Base-by-base conservation (phyloP, 1,284 basidiomycete genomes). In the Rhodotorula sp. region DNA sequence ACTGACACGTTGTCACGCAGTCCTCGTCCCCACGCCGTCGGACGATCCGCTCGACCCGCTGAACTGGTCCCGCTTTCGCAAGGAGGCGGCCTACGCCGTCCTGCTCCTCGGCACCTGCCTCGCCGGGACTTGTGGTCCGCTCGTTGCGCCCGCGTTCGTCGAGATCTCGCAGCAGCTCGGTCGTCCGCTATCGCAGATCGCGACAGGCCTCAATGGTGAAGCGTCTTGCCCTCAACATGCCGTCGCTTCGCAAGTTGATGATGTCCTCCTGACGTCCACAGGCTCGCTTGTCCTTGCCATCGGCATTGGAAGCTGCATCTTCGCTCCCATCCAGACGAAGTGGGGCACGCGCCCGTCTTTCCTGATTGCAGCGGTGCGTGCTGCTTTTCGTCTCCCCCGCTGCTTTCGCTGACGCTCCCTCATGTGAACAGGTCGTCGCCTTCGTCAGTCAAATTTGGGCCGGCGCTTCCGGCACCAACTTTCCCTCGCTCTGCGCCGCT, bases 381-480 rank as follows among this genome's bases (percentile, higher is more conserved):
- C n/a, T 24, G 32, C 24, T 9, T 34, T 19, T 17, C 7, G 22
- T 13, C 30, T 29, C 15, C 19, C 13, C 22, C 19, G 17, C 9
- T 10, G 59, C 32, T 30, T 22, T 17, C 22, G 44, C 30, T 29
- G 56, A 51, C 30, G 32, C 24, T 27, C 48, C 8, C 13, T 29
- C 15, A 15, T n/a, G 15, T 29, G 17, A 22, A 30, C 59, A 61
- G 1, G 77, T 79, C 10, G 59, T 84, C 74, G 82, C 83, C 59
- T 83, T 84, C 74, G 78, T 83, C n/a, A 79, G 81, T 0, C 83
- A 81, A 65, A 82, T 84, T 39, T 84, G 83, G 83, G 82, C 62
- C 80, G 59, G 36, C 34, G 59, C 68, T 81, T 82, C 15, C 75
- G 80, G 22, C 81, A 81, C 66, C 81, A 82, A 4, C 47, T 77